Base-by-base conservation (phyloP, 2,329 filamentous ascomycete genomes). In the Massarina eburnea region DNA sequence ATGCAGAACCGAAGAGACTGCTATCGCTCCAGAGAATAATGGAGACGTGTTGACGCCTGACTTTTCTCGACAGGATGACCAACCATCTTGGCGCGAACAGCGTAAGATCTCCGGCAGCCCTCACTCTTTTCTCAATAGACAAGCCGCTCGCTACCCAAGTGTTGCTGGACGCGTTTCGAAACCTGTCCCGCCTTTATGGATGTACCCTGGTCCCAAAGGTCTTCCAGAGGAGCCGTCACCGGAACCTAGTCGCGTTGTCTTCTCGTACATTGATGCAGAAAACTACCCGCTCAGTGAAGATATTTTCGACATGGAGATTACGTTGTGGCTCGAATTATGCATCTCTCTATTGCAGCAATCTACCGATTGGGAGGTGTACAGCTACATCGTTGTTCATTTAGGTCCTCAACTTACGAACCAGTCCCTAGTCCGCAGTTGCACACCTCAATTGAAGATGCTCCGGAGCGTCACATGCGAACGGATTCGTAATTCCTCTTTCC, bases 371-470 rank as follows among this genome's bases (percentile, higher is more conserved):
- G 91, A 97, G 65, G 76, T 95, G 1, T 96, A 95, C 75, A 92
- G 89, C 69, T 96, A 92, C 64, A 81, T 92, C 15, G 76, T 99
- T 22, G 88, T 90, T 5, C 89, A 96, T 67, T 75, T 96, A 8
- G 88, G 90, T 1, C 86, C 89, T 21, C 92, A 97, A 60, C 77
- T 99, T 18, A 88, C 86, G 67, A 99, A 99, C 58, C 90, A 94
- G 62, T 85, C 89, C 10, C 77, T 97, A 12, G 96, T 96, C 66
- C 80, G 79, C 49, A 84, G 80, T 42, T 83, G 89, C 5, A 83
- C 89, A 29, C 78, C 82, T 2, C 85, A 95, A 48, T 81, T 99
- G 44, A 84, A 86, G 57, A 81, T 86, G 50, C 74, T 97, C 12
- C 82, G 92, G 50, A 83, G 80, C 48, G 76, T 89, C 8, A 70